Percentiles rank a stretch among this genome's conserved stretches.
Conservation (phyloP, 495 filamentous ascomycete genomes). For the Mytilinidion resinicola region DNA sequence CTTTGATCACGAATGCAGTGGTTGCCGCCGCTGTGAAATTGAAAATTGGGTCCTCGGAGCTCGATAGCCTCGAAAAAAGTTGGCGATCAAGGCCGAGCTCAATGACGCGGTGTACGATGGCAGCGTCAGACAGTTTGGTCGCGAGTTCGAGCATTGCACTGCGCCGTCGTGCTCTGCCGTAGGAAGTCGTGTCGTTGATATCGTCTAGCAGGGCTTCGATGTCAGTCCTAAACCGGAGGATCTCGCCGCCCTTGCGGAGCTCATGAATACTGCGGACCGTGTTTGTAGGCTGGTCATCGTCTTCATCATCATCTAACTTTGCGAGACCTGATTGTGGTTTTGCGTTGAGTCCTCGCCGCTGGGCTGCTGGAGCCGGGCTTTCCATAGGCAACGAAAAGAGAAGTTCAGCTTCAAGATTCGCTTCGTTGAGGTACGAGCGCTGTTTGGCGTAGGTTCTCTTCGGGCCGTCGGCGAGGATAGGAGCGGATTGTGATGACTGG, state of each 20-base stretch:
- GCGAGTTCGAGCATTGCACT: slow-evolving; percentile 53
- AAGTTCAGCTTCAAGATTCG: slow-evolving; percentile 28
- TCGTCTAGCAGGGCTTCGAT: slow-evolving; percentile 80
- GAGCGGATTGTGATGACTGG: slow-evolving; percentile 16
- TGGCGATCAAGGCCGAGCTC: slow-evolving; percentile 66
- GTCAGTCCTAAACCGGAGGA: slow-evolving; percentile 72
- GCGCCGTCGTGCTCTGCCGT: slow-evolving; percentile 45
- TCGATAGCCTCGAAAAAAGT: slow-evolving; percentile 49
- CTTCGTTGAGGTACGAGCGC: slow-evolving; percentile 53
- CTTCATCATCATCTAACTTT: slow-evolving; percentile 45
- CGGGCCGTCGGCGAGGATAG: not conserved
- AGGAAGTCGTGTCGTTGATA: slow-evolving; percentile 53
- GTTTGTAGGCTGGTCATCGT: slow-evolving; percentile 44
- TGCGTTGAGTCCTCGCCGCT: slow-evolving; percentile 1
- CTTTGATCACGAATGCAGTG: slow-evolving; percentile 50
- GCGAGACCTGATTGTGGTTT: not conserved
- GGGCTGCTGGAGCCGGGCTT: not conserved
- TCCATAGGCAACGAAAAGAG: slow-evolving; percentile 24
- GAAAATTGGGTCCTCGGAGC: slow-evolving; percentile 39
- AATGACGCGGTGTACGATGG: slow-evolving; percentile 66
- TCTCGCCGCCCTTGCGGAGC: slow-evolving; percentile 76
- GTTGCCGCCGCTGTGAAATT: slow-evolving; percentile 52
- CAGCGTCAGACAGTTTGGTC: slow-evolving; percentile 54
- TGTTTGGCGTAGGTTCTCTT: slow-evolving; percentile 59
- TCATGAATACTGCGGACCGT: slow-evolving; percentile 77